Percentiles rank a stretch among this genome's conserved stretches.
Conservation (phyloP, 345 rosid genomes). For the Brassica nigra region DNA sequence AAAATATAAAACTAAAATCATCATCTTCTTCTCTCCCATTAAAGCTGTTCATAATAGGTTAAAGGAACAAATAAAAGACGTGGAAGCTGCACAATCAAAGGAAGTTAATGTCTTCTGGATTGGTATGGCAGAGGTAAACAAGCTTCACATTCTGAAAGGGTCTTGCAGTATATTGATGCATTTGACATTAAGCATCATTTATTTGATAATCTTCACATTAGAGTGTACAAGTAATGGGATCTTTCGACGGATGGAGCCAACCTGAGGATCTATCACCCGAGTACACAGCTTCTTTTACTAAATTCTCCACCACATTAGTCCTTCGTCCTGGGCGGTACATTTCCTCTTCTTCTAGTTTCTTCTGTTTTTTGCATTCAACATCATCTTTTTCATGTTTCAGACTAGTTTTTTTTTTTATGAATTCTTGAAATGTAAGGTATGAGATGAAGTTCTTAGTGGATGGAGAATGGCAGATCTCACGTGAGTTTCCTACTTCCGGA, state of each 20-base stretch:
- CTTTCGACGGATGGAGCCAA: constrained; percentile 90
- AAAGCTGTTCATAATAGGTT: constrained; percentile 66
- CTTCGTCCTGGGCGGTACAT: constrained; percentile 87
- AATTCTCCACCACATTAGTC: constrained; percentile 64
- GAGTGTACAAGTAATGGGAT: constrained; percentile 95
- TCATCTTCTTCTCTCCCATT: neutral
- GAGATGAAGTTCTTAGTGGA: constrained; percentile 92
- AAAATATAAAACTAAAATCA: neutral
- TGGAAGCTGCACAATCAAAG: constrained; percentile 63
- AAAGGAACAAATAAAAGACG: constrained; percentile 69
- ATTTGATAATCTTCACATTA: constrained; percentile 23
- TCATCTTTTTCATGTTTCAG: neutral
- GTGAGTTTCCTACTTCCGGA: constrained; percentile 72
- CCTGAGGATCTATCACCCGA: constrained; percentile 81
- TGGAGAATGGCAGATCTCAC: constrained; percentile 85
- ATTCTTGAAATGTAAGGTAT: constrained; percentile 51
- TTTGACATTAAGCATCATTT: neutral
- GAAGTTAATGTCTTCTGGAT: constrained; percentile 74
- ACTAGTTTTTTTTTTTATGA: neutral
- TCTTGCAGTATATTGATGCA: neutral
- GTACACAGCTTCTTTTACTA: constrained; percentile 68
- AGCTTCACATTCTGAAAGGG: constrained; percentile 3
- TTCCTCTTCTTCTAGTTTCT: neutral
- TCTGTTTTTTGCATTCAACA: neutral
- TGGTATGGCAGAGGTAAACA: constrained; percentile 87